A percentile compares a stretch with the other conserved stretches of the same genome.
These are phyloP conservation scores for Escallonia rubra DNA, from an alignment of 129 eudicot genomes.

Conservation along the genomic window DNA sequence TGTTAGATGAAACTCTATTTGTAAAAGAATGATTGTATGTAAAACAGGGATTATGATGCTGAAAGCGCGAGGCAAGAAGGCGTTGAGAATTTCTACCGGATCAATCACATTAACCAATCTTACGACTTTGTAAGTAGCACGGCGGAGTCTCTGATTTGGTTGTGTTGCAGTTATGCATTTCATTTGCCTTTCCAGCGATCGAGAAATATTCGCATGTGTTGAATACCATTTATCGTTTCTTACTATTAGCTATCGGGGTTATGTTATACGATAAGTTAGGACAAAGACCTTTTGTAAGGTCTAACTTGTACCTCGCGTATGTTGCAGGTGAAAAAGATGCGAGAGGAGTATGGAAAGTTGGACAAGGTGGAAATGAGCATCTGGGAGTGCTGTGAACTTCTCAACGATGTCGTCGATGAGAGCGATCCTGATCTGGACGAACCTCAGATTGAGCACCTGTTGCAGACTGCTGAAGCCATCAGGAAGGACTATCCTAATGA, in stretches of 20 bases:
- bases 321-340: slow-evolving; percentile 66
- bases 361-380: slow-evolving; percentile 76
- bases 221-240: no score
- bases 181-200: no score
- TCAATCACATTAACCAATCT: slow-evolving; percentile 49
- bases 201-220: no score
- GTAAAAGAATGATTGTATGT: background rate
- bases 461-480: slow-evolving; percentile 78
- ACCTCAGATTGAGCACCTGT: slow-evolving; percentile 75
- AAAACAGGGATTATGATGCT: slow-evolving; percentile 67
- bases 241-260: no score
- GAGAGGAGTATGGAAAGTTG: slow-evolving; percentile 54
- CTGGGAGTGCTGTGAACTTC: slow-evolving; percentile 87
- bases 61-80: slow-evolving; percentile 69
- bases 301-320: background rate
- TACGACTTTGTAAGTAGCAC: slow-evolving; percentile 39
- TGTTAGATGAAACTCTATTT: background rate
- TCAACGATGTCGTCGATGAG: slow-evolving; percentile 67
- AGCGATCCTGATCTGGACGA: slow-evolving; percentile 91
- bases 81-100: slow-evolving; percentile 59
- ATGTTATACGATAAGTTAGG: no score
- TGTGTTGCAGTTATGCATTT: no score
- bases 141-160: no score
- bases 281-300: no score
- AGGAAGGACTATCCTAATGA: slow-evolving; percentile 70